Base-by-base conservation (phyloP, 2,329 filamentous ascomycete species). In the Apiospora kogelbergensis region DNA sequence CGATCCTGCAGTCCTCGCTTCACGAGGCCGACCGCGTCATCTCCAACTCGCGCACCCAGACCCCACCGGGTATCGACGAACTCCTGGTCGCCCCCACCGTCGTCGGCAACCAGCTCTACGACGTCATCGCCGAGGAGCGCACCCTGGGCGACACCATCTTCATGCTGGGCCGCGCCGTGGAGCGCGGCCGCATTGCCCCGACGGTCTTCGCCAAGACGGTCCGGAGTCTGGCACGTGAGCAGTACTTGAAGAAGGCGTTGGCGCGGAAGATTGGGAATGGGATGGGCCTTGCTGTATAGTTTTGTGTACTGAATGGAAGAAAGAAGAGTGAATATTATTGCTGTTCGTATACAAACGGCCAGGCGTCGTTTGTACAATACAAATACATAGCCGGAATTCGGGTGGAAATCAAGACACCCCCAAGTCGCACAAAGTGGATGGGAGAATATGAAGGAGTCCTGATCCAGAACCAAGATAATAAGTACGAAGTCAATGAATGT, bases 51-150 rank as follows among this genome's bases (percentile, higher is more conserved):
- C 86, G 89, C 68, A 84, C 84, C 20, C 89, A 93, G 65, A 86
- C 86, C 48, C 86, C 90, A 1, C 94, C 95, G 0, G 89, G 91
- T 64, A 91, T 98, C 65, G 96, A 99, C 78, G 94, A 97, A 70
- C 86, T 98, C 42, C 85, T 99, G 2, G 93, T 98, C n/a, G 94
- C 95, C 3, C 94, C 95, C 0, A 98, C 94, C 0, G 91, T 98
- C 1, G 96, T 98, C 5, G 93, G 93, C 0, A 95, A 95, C 73
- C 96, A 99, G 83, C 83, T 99, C 26, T 99, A 98, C 80, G 90
- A 91, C 64, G 84, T 97, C 1, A 93, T 95, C 37, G 94, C 94
- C 1, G 96, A 99, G 78, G 95, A 98, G 81, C 87, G 91, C 73
- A 94, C 93, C 2, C 87, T 97, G 64, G 92, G 91, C 41, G 95